These are phyloP conservation scores for Dioscorea cayenensis DNA, from an alignment of 116 monocot genomes.

Conservation along the genomic window DNA sequence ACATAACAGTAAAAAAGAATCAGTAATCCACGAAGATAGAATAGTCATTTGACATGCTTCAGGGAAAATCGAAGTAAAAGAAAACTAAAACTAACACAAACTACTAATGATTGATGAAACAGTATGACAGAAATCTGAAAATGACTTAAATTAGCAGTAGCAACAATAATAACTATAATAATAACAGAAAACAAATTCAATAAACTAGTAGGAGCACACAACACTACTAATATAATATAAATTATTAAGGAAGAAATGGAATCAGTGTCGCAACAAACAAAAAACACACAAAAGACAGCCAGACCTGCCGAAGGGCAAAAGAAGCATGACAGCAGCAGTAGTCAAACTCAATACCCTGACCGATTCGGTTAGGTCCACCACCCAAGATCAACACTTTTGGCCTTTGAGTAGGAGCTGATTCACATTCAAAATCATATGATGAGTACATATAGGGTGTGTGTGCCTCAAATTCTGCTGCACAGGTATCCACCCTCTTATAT, in stretches of 20 bases:
- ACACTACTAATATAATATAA: background rate
- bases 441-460: constrained; percentile 99
- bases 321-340: constrained; percentile 99
- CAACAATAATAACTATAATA: background rate
- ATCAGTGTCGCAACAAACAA: background rate
- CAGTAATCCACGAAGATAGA: no score
- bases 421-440: constrained; percentile 94
- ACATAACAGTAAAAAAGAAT: no score
- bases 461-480: constrained; percentile 98
- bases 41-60: no score
- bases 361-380: constrained; percentile 97
- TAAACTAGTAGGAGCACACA: background rate
- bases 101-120: background rate
- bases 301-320: constrained; percentile 92
- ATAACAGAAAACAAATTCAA: background rate
- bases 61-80: background rate
- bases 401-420: constrained; percentile 66
- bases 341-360: constrained; percentile 98
- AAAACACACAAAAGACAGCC: background rate
- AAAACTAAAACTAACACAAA: background rate
- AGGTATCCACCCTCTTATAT: constrained; percentile 96
- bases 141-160: background rate
- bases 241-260: background rate
- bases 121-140: background rate
- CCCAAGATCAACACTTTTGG: constrained; percentile 96